Base-by-base conservation (phyloP, 192 early-diverging fungal species). In the Chytriomyces sp. region DNA sequence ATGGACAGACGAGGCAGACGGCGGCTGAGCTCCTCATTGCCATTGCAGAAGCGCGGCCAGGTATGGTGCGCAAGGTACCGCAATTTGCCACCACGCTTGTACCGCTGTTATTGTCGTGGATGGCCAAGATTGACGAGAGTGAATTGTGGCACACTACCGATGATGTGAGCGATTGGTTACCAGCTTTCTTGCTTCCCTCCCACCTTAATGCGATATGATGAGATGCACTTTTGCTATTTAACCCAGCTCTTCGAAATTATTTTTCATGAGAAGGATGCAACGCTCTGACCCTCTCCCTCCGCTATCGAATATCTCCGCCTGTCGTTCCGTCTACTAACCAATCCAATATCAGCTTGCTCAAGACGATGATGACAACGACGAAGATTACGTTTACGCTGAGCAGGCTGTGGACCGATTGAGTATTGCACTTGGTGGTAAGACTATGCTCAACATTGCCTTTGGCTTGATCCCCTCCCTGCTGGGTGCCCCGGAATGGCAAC, bases 21-120 rank as follows among this genome's bases (percentile, higher is more conserved):
- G 92, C 94, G 36, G 75, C 98, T 30, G 98, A 99, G 81, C 80
- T 98, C 41, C 80, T 97, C 78, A 80, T 98, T 77, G 96, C 96
- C 39, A 78, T 99, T 67, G 85, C 92, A 30, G 98, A 99, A 78
- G 83, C 88, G 26, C 88, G 91, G 34, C 93, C 96, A 4, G 91
- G 82, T 4, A 92, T 96, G 91, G 88, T 94, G 75, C 89, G 96
- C 69, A 99, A 99, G 88, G 78, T 91, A 53, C 78, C 90, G 40
- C 87, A 89, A 69, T 98, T 96, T 82, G 85, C 85, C 65, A 64
- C 80, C 33, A 85, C 85, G 33, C 58, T 98, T 37, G 89, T 98
- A 59, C 98, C 98, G 1, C 86, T 95, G 34, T 84, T 93, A 53
- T 78, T 98, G 84, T 85, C 93, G 78, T 98, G 97, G 98, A 94